A percentile compares a stretch with the other conserved stretches of the same genome.
These are phyloP conservation scores for Phytophthora tentaculata DNA, from an alignment of 352 stramenopile genomes.

Conservation along the genomic window DNA sequence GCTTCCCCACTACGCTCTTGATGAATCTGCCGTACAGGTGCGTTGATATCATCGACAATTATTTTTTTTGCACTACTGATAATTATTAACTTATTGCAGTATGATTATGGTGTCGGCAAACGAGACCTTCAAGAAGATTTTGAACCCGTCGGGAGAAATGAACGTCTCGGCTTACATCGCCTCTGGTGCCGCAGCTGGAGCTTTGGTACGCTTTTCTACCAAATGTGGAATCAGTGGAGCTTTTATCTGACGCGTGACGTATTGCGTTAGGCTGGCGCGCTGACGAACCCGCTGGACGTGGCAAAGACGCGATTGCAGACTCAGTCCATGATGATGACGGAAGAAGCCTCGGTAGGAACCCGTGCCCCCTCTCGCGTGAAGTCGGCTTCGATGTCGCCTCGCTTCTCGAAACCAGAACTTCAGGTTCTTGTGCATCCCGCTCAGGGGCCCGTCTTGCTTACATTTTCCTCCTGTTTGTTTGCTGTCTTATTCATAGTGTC, in stretches of 20 bases:
- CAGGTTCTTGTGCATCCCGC: constrained; percentile 57
- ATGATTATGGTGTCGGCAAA: constrained; percentile 99
- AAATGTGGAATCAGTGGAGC: neutral
- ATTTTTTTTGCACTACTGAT: too few relatives aligned
- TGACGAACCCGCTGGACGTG: constrained; percentile 98
- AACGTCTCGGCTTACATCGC: constrained; percentile 93
- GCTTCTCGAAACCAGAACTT: constrained; percentile 52
- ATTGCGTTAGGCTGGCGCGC: constrained; percentile 60
- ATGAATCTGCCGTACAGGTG: constrained; percentile 98
- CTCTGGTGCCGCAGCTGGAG: constrained; percentile 93
- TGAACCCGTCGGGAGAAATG: constrained; percentile 89
- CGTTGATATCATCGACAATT: too few relatives aligned
- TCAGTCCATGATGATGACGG: constrained; percentile 79
- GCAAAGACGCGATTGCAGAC: constrained; percentile 98
- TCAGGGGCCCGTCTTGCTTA: constrained; percentile 35
- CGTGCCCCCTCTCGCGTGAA: constrained; percentile 37
- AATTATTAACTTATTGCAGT: too few relatives aligned
- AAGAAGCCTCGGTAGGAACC: constrained; percentile 64
- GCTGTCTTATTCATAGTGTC: constrained; percentile 66
- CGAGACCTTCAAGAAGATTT: constrained; percentile 96
- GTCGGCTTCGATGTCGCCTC: constrained; percentile 39
- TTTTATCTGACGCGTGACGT: neutral
- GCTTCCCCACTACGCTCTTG: constrained; percentile 97
- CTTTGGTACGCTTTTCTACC: constrained; percentile 67
- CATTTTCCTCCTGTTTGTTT: constrained; percentile 40